A percentile compares a stretch with the other conserved stretches of the same genome.
phyloP scores from a whole-genome alignment of 2,329 filamentous ascomycete species.

The Fusarium nematophilum region DNA sequence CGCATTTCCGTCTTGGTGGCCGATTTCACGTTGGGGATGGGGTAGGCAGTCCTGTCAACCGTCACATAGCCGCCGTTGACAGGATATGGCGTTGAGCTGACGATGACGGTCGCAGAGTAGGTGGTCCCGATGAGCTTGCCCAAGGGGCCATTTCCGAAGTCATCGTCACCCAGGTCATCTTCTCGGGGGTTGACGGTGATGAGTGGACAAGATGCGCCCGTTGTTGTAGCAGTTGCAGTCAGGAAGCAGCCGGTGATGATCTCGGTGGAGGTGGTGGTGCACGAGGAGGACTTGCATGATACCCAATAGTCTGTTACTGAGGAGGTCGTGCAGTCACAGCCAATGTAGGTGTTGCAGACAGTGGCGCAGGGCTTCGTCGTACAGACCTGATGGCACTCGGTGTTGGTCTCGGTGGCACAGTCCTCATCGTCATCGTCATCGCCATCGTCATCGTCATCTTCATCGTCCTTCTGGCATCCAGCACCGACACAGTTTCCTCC shows the following conservation, averaged over 20 bases:
- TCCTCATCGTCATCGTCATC: conserved; percentile 14
- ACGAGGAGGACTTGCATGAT: conserved; percentile 13
- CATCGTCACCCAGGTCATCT: conserved; percentile 1
- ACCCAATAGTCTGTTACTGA: conserved; percentile 24
- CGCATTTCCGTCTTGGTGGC: conserved; percentile 5
- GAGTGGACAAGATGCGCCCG: neutral
- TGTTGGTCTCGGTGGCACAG: conserved; percentile 25
- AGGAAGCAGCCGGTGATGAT: conserved; percentile 18
- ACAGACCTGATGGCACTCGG: conserved; percentile 22
- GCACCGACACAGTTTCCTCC: conserved; percentile 14
- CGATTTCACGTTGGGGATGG: neutral
- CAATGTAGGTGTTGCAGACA: conserved; percentile 21
- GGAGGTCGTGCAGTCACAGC: conserved; percentile 22
- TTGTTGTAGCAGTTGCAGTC: conserved; percentile 17
- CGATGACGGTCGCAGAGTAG: conserved; percentile 4
- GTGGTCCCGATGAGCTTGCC: neutral
- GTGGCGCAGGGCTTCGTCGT: conserved; percentile 14
- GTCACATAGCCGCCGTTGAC: conserved; percentile 19
- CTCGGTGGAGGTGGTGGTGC: conserved; percentile 6
- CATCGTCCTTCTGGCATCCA: conserved; percentile 9
- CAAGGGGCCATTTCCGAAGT: neutral
- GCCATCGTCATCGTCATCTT: neutral
- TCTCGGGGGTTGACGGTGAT: neutral
- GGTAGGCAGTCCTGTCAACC: conserved; percentile 11
- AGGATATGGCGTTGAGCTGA: neutral